phyloP scores from a whole-genome alignment of 2,329 filamentous ascomycete genomes.

The Aureobasidium sp. region DNA sequence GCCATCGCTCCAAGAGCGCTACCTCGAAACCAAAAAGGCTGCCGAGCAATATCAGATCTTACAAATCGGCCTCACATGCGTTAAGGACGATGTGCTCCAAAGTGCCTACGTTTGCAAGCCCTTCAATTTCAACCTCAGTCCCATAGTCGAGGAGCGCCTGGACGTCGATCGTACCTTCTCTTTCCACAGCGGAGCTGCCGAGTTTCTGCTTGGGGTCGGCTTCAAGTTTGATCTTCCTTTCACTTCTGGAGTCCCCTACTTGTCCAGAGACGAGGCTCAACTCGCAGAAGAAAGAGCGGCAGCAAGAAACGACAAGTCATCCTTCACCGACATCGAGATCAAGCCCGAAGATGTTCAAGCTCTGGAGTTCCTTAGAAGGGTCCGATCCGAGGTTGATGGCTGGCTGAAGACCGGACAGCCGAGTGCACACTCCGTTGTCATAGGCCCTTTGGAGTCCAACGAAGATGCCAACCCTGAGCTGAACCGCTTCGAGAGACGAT shows the following conservation, averaged over 20 bases:
- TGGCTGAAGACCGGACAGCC: slow-evolving; percentile 34
- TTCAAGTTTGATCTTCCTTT: slow-evolving; percentile 52
- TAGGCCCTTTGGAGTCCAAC: slow-evolving; percentile 20
- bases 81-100: slow-evolving; percentile 46
- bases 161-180: slow-evolving; percentile 52
- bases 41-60: slow-evolving; percentile 56
- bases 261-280: slow-evolving; percentile 51
- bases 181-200: slow-evolving; percentile 49
- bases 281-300: slow-evolving; percentile 37
- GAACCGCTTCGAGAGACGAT: slow-evolving; percentile 53
- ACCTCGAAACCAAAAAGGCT: slow-evolving; percentile 50
- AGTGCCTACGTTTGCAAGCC: slow-evolving; percentile 51
- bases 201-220: slow-evolving; percentile 50
- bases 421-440: slow-evolving; percentile 26
- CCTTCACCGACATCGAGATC: slow-evolving; percentile 38
- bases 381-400: slow-evolving; percentile 36
- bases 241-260: slow-evolving; percentile 49
- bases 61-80: slow-evolving; percentile 58
- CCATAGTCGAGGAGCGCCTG: slow-evolving; percentile 43
- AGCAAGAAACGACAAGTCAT: slow-evolving; percentile 34
- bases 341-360: slow-evolving; percentile 44
- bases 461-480: slow-evolving; percentile 27
- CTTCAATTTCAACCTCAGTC: slow-evolving; percentile 56
- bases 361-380: slow-evolving; percentile 41
- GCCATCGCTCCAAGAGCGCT: slow-evolving; percentile 50